Conservation (phyloP, 2,329 filamentous ascomycete genomes). For the Cercospora beticola region DNA sequence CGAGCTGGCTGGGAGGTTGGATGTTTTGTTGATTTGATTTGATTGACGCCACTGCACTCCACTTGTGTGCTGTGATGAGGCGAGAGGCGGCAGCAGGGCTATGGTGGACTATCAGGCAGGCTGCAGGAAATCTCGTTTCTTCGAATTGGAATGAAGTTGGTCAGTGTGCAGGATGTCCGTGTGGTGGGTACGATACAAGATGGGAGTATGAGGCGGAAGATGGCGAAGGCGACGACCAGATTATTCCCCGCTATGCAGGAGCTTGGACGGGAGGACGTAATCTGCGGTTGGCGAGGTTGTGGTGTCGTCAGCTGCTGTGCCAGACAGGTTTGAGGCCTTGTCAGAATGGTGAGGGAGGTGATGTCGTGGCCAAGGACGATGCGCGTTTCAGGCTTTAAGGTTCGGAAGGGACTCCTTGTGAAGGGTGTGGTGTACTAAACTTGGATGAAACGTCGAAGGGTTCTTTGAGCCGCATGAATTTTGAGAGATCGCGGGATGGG, state of each 20-base stretch:
- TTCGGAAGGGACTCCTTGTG: neutral
- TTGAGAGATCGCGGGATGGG: neutral
- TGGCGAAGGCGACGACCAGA: neutral
- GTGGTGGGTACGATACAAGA: neutral
- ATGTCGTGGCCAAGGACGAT: constrained; percentile 4
- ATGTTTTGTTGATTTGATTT: neutral
- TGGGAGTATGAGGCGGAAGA: neutral
- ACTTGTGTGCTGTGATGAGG: neutral
- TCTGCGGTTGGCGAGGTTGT: constrained; percentile 2
- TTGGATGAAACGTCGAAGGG: constrained; percentile 4
- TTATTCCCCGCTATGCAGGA: neutral
- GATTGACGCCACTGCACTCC: neutral
- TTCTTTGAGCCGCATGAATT: neutral
- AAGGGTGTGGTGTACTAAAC: neutral
- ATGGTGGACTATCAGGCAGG: neutral
- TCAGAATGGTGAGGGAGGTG: neutral
- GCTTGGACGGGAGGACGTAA: constrained; percentile 1
- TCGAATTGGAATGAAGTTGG: neutral
- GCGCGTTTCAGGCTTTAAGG: constrained; percentile 5
- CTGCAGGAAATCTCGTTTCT: neutral
- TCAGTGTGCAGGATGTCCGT: neutral
- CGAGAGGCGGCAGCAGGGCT: neutral
- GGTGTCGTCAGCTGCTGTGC: constrained; percentile 8
- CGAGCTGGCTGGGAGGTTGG: neutral
- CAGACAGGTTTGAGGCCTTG: constrained; percentile 8